These are phyloP conservation scores for Fusarium sp. DNA, from an alignment of 2,329 filamentous ascomycete species.

Conservation along the genomic window DNA sequence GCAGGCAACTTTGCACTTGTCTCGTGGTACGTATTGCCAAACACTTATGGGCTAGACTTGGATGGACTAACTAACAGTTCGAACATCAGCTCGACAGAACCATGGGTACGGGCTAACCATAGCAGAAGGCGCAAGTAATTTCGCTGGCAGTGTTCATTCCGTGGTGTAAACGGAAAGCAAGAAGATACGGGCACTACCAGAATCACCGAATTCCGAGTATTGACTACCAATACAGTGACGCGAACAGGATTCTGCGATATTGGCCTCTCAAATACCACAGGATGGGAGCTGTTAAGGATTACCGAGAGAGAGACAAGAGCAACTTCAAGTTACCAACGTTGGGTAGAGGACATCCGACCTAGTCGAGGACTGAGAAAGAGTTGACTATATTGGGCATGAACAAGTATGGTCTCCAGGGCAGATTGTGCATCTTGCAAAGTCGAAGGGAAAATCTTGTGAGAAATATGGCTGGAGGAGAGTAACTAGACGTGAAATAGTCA, in stretches of 20 bases:
- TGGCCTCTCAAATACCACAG: not conserved
- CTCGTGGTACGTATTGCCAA: not conserved
- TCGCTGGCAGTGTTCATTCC: not conserved
- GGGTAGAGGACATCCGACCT: not conserved
- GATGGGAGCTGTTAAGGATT: not conserved
- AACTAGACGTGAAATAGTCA: constrained; percentile 4
- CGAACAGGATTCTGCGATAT: not conserved
- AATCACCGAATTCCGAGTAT: not conserved
- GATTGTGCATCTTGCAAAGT: not conserved
- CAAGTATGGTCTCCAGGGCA: not conserved
- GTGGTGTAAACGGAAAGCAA: not conserved
- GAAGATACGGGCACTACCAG: not conserved
- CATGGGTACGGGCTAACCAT: not conserved
- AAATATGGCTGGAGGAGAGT: not conserved
- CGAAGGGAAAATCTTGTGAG: not conserved
- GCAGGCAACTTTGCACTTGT: constrained; percentile 2
- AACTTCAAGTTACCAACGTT: not conserved
- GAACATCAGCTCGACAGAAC: not conserved
- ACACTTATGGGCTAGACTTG: not conserved
- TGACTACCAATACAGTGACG: not conserved
- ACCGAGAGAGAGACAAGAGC: not conserved
- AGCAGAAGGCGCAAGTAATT: not conserved
- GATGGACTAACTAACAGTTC: not conserved
- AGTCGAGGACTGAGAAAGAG: not conserved
- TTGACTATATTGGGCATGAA: not conserved